Evolutionary conservation across 441 rosid genomes (phyloP).

Genomic region (Populus hybrid): DNA sequence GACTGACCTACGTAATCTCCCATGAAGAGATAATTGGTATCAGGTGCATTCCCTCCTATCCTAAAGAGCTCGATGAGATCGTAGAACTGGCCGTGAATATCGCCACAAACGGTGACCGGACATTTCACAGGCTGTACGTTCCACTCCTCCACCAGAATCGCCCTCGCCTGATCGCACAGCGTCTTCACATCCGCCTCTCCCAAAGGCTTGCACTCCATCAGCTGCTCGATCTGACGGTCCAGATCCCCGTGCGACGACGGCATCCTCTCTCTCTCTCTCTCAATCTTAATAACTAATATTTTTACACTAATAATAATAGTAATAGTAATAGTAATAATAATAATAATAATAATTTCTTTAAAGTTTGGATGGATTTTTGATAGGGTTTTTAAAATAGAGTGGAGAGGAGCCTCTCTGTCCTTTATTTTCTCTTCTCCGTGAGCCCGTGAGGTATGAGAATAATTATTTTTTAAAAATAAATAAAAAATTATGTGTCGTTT

Average conservation of each 20-base stretch:
- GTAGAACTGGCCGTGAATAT: slow-evolving; percentile 96
- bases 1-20: slow-evolving; percentile 95
- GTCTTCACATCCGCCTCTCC: slow-evolving; percentile 83
- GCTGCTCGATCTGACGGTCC: slow-evolving; percentile 96
- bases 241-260: slow-evolving; percentile 89
- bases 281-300: not conserved
- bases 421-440: not conserved
- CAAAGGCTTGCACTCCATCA: slow-evolving; percentile 67
- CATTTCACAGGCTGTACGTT: slow-evolving; percentile 99
- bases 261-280: slow-evolving; percentile 36
- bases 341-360: not conserved
- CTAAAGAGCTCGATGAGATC: slow-evolving; percentile 94
- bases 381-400: slow-evolving; percentile 5
- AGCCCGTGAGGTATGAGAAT: not conserved
- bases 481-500: not conserved
- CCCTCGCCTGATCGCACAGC: slow-evolving; percentile 93
- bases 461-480: not conserved
- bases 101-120: slow-evolving; percentile 99
- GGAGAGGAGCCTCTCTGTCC: slow-evolving; percentile 23
- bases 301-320: not conserved
- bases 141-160: slow-evolving; percentile 96
- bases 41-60: slow-evolving; percentile 94
- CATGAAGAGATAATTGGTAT: slow-evolving; percentile 98
- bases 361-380: not conserved
- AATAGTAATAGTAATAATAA: not conserved